Evolutionary conservation across 2,329 filamentous ascomycete genomes (phyloP).

Genomic region (Calcarisporium arbuscula): DNA sequence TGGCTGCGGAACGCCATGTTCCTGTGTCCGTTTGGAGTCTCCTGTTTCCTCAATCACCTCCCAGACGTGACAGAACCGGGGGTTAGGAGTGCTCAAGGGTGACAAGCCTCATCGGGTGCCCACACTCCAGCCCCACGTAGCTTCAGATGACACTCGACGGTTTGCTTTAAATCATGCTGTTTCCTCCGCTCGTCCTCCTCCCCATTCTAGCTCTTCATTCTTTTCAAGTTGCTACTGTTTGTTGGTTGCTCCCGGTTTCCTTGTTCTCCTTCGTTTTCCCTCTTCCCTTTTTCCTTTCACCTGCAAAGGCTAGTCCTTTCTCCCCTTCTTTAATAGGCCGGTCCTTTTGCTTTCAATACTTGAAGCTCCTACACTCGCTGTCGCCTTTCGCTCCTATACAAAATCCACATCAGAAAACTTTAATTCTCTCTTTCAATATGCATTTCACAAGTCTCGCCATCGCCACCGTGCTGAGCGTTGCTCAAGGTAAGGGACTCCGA

Average conservation of each 20-base stretch:
- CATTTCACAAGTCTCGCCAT: constrained; percentile 41
- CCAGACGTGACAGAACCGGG: too few species aligned
- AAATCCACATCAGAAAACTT: constrained; percentile 3
- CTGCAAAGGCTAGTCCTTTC: constrained; percentile 22
- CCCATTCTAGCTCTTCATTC: constrained; percentile 18
- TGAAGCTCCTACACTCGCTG: constrained; percentile 5
- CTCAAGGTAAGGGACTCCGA: constrained; percentile 31
- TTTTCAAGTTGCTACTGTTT: constrained; percentile 15
- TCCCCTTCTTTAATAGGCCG: constrained; percentile 20
- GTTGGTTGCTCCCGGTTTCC: too few species aligned
- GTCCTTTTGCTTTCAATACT: constrained; percentile 3
- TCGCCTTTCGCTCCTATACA: constrained; percentile 13
- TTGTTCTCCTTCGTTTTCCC: constrained; percentile 20
- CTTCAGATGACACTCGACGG: too few species aligned
- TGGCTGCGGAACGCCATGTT: too few species aligned
- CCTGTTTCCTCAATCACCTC: too few species aligned
- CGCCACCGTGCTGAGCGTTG: constrained; percentile 40
- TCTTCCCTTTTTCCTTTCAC: constrained; percentile 16
- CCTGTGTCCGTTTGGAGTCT: too few species aligned
- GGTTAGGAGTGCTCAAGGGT: too few species aligned
- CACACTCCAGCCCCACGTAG: too few species aligned
- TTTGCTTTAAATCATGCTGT: constrained; percentile 21
- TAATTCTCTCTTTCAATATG: constrained; percentile 36
- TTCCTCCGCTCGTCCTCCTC: constrained; percentile 13
- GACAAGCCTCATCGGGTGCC: too few species aligned